Evolutionary conservation across 1,139 yeast species (phyloP), one percentile per base, ranked within the genome.

Genomic region (Nadsonia starkeyi-henricii): DNA sequence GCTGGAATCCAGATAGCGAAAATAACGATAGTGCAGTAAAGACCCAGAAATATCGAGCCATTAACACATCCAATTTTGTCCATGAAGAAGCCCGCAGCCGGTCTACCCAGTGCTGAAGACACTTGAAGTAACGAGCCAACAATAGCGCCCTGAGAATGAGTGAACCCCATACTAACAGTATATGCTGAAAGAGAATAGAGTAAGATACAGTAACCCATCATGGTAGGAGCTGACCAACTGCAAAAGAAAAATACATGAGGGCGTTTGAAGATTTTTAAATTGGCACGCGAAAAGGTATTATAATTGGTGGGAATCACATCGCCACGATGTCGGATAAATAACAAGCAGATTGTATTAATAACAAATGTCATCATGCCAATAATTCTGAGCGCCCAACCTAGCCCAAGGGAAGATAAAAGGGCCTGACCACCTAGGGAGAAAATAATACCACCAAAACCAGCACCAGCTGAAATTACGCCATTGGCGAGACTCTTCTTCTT

Each of bases 321-420:
- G 9, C 28, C 28, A 23, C 28, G 28, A 23, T 23, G 28, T 5
- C 28, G 28, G 9, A 23, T 23, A 23, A 23, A 23, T 23, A 9
- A 5, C 28, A 23, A 23, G 9, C 28, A 23, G 28, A 23, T 23
- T 9, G 9, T 9, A 23, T 23, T 23, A 23, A 68, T 58, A 3
- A 63, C 60, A 1, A 71, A 66, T 36, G 72, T 64, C 17, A 69
- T 64, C 36, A 74, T 61, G 0, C 78, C 81, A 43, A 74, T 66
- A 73, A 79, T 73, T 52, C 89, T 65, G 51, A 81, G 66, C 0
- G 88, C 81, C 88, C 88, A 81, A 50, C 68, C 83, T 56, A 76
- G 69, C 0, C 83, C 81, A 5, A 78, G 70, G 17, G 63, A 62
- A 23, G 70, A 58, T 43, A 71, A 65, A 60, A 70, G 57, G 26